phyloP scores from a whole-genome alignment of 495 filamentous ascomycete species.

The Tuber magnatum region DNA sequence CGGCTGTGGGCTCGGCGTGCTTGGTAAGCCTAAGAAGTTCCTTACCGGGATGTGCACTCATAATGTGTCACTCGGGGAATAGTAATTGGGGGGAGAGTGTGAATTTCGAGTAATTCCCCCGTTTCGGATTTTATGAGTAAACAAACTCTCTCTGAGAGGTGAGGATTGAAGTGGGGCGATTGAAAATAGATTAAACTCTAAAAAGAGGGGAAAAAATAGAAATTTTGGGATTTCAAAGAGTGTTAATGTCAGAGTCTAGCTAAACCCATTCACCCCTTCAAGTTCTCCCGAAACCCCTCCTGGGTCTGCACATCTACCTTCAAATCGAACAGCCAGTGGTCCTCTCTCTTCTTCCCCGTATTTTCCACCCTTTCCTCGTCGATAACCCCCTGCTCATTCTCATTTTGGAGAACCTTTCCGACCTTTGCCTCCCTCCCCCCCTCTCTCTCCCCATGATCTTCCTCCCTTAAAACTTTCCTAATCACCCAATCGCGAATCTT shows the following conservation, averaged over 20 bases:
- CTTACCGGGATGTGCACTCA: background rate
- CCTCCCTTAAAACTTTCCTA: background rate
- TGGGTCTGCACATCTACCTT: constrained; percentile 9
- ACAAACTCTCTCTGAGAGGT: background rate
- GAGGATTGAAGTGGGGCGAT: background rate
- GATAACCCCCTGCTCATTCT: background rate
- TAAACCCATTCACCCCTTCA: background rate
- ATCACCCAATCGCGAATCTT: constrained; percentile 17
- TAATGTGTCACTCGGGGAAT: background rate
- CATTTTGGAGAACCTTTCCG: background rate
- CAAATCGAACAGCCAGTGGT: constrained; percentile 25
- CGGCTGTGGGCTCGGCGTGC: background rate
- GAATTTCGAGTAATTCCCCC: background rate
- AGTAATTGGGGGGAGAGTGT: background rate
- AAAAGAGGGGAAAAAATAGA: background rate
- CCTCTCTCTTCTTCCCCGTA: background rate
- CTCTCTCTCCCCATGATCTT: background rate
- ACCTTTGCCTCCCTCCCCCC: background rate
- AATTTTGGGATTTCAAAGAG: background rate
- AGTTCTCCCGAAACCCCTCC: constrained; percentile 14
- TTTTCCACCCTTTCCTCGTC: background rate
- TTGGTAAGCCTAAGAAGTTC: background rate
- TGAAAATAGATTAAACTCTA: background rate
- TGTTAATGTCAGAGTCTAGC: background rate
- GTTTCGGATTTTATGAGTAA: background rate